Conservation (phyloP, 1,284 basidiomycete genomes). For the Boletus holoroseus region DNA sequence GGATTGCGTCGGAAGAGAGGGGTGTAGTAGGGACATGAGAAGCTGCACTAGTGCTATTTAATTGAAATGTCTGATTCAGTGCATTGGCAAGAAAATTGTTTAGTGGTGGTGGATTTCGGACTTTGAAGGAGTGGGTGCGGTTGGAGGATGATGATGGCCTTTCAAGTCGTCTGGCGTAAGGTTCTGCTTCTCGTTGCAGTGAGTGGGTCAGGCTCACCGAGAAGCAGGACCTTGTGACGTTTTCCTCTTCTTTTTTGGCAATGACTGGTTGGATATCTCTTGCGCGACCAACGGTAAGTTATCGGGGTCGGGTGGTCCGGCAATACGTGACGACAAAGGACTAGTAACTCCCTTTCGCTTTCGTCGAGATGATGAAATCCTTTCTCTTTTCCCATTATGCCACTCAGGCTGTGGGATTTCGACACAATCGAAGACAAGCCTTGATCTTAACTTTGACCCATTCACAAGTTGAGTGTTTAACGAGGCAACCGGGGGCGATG, state of each 20-base stretch:
- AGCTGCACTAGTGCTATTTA: constrained; percentile 18
- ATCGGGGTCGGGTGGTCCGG: constrained; percentile 1
- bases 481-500: neutral
- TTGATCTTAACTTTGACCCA: constrained; percentile 8
- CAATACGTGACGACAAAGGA: neutral
- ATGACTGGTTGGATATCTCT: neutral
- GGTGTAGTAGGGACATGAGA: constrained; percentile 6
- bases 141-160: constrained; percentile 14
- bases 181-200: constrained; percentile 30
- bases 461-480: neutral
- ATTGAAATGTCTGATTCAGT: constrained; percentile 27
- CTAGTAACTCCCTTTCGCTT: constrained; percentile 16
- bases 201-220: constrained; percentile 31
- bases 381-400: constrained; percentile 6
- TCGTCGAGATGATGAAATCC: neutral
- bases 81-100: constrained; percentile 24
- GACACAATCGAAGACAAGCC: constrained; percentile 26
- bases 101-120: neutral
- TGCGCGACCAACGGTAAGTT: neutral
- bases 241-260: constrained; percentile 23
- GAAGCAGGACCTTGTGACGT: constrained; percentile 26
- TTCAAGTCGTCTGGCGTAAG: constrained; percentile 25
- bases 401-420: constrained; percentile 17
- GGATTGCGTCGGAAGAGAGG: neutral
- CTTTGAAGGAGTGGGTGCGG: neutral